These are phyloP conservation scores for Pseudopithomyces chartarum DNA, from an alignment of 2,329 filamentous ascomycete genomes.

Conservation along the genomic window DNA sequence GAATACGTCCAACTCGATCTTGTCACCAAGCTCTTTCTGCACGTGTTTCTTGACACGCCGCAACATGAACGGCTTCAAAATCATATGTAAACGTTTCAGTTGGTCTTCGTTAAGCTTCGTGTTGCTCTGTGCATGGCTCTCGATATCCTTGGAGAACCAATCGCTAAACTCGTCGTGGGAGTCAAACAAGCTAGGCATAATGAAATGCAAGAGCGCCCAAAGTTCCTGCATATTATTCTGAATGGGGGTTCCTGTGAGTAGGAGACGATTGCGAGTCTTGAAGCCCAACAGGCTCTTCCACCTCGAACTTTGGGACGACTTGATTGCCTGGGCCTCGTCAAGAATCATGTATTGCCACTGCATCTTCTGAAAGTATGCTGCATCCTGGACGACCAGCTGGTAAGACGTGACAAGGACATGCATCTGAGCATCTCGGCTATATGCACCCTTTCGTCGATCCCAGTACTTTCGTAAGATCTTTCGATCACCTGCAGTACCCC, in stretches of 20 bases:
- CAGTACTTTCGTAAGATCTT: conserved; percentile 98
- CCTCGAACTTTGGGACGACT: conserved; percentile 92
- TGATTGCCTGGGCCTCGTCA: conserved; percentile 98
- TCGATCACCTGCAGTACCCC: conserved; percentile 91
- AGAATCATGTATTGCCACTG: conserved; percentile 99
- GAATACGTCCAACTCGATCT: conserved; percentile 95
- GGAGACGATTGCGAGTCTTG: conserved; percentile 90
- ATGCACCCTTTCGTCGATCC: conserved; percentile 97
- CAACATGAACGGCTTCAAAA: conserved; percentile 98
- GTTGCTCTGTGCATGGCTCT: conserved; percentile 97
- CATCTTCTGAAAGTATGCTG: conserved; percentile 98
- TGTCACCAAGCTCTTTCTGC: conserved; percentile 97
- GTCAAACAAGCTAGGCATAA: conserved; percentile 99
- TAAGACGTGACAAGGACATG: conserved; percentile 97
- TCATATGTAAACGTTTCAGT: conserved; percentile 96
- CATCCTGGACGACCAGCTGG: conserved; percentile 93
- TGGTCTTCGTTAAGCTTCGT: conserved; percentile 99
- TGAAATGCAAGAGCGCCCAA: conserved; percentile 97
- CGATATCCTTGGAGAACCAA: conserved; percentile 95
- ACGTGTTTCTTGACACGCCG: conserved; percentile 99
- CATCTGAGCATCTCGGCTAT: conserved; percentile 90
- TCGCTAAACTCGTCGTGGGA: conserved; percentile 92
- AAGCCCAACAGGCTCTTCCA: conserved; percentile 96
- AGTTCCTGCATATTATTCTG: conserved; percentile 99
- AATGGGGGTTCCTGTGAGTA: conserved; percentile 95